A percentile compares a stretch with the other conserved stretches of the same genome.
These are phyloP conservation scores for Saccharomycopsis schoenii DNA, from an alignment of 805 yeast genomes.

Conservation along the genomic window DNA sequence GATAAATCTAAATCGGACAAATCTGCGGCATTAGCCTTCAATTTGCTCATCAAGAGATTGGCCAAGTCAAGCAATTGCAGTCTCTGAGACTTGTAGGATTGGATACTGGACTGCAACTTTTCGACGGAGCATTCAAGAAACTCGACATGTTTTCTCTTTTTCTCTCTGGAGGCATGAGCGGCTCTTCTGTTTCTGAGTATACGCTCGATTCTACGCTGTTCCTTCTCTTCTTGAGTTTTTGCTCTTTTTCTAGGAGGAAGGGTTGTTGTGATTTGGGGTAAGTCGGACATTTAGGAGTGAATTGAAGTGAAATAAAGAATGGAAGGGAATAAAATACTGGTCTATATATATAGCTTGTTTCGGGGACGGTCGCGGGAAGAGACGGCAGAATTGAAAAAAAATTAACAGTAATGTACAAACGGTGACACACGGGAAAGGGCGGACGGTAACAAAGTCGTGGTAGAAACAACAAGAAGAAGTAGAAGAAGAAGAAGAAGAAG, in stretches of 20 bases:
- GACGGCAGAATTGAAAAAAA: background rate
- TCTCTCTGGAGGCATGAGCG: constrained; percentile 95
- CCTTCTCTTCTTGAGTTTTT: constrained; percentile 92
- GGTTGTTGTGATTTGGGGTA: constrained; percentile 31
- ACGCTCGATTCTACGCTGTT: constrained; percentile 89
- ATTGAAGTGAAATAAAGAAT: background rate
- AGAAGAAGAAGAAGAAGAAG: background rate
- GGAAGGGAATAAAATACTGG: background rate
- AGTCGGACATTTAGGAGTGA: constrained; percentile 12
- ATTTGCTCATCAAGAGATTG: constrained; percentile 7
- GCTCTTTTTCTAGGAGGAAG: constrained; percentile 96
- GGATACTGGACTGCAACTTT: constrained; percentile 22
- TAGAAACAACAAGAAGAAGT: background rate
- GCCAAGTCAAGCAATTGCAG: constrained; percentile 10
- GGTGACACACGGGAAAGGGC: background rate
- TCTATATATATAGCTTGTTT: background rate
- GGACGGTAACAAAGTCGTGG: background rate
- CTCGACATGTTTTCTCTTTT: constrained; percentile 88
- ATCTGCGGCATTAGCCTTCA: constrained; percentile 10
- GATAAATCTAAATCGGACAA: constrained; percentile 1
- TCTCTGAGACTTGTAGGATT: constrained; percentile 11
- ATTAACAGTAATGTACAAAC: background rate
- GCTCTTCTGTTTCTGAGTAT: constrained; percentile 91
- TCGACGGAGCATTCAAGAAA: constrained; percentile 49
- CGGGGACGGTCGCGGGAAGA: background rate